Conservation (phyloP, 305 asterid species). For the Andrographis paniculata region DNA sequence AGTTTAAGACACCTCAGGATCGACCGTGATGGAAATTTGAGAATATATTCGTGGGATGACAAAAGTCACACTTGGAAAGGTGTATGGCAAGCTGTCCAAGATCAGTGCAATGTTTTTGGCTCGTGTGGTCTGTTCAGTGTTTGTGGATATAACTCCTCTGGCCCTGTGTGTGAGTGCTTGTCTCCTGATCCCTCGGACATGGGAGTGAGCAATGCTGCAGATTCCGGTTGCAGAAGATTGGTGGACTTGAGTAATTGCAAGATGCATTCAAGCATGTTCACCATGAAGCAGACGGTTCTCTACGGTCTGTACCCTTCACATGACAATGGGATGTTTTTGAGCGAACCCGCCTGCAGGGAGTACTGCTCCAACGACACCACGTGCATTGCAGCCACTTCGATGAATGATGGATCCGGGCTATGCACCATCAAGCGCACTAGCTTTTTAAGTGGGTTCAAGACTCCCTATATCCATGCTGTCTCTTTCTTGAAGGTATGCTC, state of each 20-base stretch:
- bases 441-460: conserved; percentile 44
- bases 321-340: conserved; percentile 36
- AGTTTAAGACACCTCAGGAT: conserved; percentile 47
- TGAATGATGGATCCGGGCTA: conserved; percentile 55
- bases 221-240: conserved; percentile 45
- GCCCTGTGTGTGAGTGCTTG: conserved; percentile 48
- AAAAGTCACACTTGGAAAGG: conserved; percentile 32
- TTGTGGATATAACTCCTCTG: conserved; percentile 50
- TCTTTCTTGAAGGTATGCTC: conserved; percentile 55
- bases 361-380: conserved; percentile 43
- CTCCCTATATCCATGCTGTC: conserved; percentile 32
- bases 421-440: conserved; percentile 45
- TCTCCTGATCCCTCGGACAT: conserved; percentile 23
- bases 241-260: conserved; percentile 50
- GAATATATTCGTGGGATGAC: conserved; percentile 61
- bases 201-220: conserved; percentile 17
- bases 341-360: conserved; percentile 40
- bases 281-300: conserved; percentile 48
- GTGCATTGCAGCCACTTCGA: conserved; percentile 54
- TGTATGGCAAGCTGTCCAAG: conserved; percentile 64
- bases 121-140: conserved; percentile 55
- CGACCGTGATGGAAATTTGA: conserved; percentile 56
- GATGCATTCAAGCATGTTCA: conserved; percentile 40
- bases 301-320: conserved; percentile 58
- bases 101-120: conserved; percentile 54